Evolutionary conservation across 169 alveolate genomes (phyloP).

Genomic region (Eimeria falciformis): DNA sequence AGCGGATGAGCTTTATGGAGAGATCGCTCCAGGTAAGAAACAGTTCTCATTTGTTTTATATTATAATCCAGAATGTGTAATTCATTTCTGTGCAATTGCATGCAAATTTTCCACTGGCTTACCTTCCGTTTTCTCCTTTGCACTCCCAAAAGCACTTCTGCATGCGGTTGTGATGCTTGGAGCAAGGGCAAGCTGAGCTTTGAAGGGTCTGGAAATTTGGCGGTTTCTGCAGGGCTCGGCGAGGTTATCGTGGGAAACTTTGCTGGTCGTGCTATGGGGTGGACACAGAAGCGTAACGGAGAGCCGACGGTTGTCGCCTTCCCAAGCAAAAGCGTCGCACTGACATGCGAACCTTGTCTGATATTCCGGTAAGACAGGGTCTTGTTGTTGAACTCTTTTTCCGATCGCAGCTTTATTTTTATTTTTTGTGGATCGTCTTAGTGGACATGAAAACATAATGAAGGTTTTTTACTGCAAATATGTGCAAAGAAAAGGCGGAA

Average conservation of each 20-base stretch:
- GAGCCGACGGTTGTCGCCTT: conserved; percentile 81
- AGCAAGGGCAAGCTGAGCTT: too few relatives aligned
- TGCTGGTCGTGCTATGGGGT: conserved; percentile 92
- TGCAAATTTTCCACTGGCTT: too few relatives aligned
- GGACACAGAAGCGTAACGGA: conserved; percentile 82
- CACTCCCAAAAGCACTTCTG: too few relatives aligned
- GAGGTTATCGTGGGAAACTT: conserved; percentile 87
- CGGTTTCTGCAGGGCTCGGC: conserved; percentile 72
- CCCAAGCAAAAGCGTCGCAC: conserved; percentile 84
- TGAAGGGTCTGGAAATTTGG: background rate
- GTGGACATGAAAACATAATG: too few relatives aligned
- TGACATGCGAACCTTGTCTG: conserved; percentile 80
- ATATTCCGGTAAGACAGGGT: conserved; percentile 82
- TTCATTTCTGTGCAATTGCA: too few relatives aligned
- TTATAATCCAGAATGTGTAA: too few relatives aligned
- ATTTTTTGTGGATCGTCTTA: too few relatives aligned
- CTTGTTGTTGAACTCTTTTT: too few relatives aligned
- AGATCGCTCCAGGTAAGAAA: conserved; percentile 89
- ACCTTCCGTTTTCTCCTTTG: too few relatives aligned
- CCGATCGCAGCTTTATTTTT: too few relatives aligned
- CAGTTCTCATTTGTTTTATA: too few relatives aligned
- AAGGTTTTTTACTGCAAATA: background rate
- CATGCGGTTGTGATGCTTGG: too few relatives aligned
- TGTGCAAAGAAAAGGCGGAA: conserved; percentile 19
- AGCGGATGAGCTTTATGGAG: conserved; percentile 90